Evolutionary conservation across 495 filamentous ascomycete genomes (phyloP).

Genomic region (Neurospora sp.): DNA sequence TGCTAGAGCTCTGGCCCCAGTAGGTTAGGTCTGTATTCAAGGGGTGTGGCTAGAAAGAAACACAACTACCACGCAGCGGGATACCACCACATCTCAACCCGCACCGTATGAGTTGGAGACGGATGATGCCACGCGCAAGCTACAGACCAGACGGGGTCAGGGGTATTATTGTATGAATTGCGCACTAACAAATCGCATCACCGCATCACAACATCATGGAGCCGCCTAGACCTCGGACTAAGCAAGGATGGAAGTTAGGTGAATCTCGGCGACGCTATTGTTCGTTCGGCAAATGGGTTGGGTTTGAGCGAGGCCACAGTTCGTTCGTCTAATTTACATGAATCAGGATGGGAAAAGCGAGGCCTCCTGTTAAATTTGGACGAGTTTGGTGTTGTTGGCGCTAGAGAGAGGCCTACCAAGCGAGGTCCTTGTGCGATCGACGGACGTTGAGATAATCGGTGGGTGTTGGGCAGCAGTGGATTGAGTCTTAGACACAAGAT

Average conservation of each 20-base stretch:
- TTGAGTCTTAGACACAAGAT: neutral
- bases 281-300: neutral
- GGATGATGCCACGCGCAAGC: neutral
- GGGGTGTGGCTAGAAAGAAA: neutral
- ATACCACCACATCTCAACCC: neutral
- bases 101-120: neutral
- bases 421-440: neutral
- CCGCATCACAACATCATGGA: neutral
- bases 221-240: neutral
- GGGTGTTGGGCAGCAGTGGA: neutral
- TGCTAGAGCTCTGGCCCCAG: neutral
- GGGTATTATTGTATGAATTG: neutral
- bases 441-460: neutral
- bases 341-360: neutral
- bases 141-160: neutral
- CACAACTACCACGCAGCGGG: neutral
- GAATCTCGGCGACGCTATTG: no score
- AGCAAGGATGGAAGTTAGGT: neutral
- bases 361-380: neutral
- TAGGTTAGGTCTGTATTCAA: neutral
- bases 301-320: neutral
- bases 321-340: neutral
- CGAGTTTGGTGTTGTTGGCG: neutral
- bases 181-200: neutral
- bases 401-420: neutral